Evolutionary conservation across 2,329 filamentous ascomycete species (phyloP).

Genomic region (Botrytis squamosa): DNA sequence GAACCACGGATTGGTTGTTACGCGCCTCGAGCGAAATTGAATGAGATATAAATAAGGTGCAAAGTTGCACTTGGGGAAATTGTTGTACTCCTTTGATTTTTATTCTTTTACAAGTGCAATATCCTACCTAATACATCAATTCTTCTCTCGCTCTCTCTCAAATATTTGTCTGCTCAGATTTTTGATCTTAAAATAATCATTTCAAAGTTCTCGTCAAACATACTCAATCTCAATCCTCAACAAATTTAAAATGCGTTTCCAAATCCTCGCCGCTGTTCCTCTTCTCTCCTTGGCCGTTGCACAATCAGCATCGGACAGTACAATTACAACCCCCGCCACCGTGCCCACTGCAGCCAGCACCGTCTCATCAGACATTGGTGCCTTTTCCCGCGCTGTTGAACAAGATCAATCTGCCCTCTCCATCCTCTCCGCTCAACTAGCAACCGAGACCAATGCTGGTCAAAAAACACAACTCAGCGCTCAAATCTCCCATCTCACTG

Average conservation of each 20-base stretch:
- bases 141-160: neutral
- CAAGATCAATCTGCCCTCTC: constrained; percentile 5
- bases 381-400: neutral
- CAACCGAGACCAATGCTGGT: neutral
- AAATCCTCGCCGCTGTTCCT: constrained; percentile 11
- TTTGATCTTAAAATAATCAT: neutral
- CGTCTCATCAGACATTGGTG: neutral
- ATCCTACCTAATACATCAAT: neutral
- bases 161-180: neutral
- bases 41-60: neutral
- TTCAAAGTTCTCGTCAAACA: neutral
- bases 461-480: constrained; percentile 11
- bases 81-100: neutral
- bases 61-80: constrained; percentile 1
- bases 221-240: neutral
- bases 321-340: neutral
- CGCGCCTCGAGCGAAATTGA: neutral
- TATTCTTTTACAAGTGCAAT: neutral
- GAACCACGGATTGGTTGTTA: neutral
- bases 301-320: constrained; percentile 5
- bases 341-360: neutral
- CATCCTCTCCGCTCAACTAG: neutral
- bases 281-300: constrained; percentile 11
- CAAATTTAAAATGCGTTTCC: constrained; percentile 19
- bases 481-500: neutral